Evolutionary conservation across 2,329 filamentous ascomycete species (phyloP).

Genomic region (Arthrobotrys megalospora): DNA sequence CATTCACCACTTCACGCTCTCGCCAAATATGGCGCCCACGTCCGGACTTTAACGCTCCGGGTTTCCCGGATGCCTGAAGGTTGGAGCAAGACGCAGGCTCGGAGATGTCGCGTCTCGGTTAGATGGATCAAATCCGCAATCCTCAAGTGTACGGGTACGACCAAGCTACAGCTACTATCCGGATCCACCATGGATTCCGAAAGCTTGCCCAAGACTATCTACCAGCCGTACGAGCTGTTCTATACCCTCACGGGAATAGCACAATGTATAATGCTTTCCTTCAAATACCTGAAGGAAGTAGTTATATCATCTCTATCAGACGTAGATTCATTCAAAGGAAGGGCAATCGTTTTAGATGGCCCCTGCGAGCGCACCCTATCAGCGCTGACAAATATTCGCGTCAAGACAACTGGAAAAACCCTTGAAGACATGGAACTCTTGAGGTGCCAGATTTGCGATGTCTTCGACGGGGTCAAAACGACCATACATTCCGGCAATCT

Average conservation of each 20-base stretch:
- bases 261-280: background rate
- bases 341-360: background rate
- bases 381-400: background rate
- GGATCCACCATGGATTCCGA: background rate
- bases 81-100: background rate
- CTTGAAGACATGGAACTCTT: background rate
- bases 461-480: background rate
- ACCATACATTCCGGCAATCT: slow-evolving; percentile 2
- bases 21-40: background rate
- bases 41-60: background rate
- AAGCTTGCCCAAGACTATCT: background rate
- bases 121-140: background rate
- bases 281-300: background rate
- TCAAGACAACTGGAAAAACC: background rate
- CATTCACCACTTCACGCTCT: background rate
- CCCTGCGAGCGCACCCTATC: background rate
- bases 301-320: background rate
- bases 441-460: background rate
- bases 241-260: background rate
- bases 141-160: background rate
- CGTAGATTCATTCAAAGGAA: background rate
- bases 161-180: background rate
- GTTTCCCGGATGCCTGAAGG: background rate
- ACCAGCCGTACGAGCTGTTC: slow-evolving; percentile 5
- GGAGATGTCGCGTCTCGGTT: background rate